Base-by-base conservation (phyloP, 441 rosid species). In the Flueggea neowawraea region DNA sequence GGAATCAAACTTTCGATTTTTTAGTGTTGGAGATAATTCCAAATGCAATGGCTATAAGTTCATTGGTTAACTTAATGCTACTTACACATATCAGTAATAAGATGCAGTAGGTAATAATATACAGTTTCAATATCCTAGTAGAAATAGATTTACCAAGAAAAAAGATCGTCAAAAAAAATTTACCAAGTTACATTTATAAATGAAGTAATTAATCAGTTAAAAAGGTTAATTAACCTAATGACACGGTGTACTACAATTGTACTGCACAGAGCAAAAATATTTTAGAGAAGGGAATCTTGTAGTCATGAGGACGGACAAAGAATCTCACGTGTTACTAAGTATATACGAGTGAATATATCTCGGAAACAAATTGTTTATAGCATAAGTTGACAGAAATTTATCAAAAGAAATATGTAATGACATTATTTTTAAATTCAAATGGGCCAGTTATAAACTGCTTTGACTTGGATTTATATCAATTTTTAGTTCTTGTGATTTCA, bases 201-300 rank as follows among this genome's bases (percentile, higher is more conserved):
- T 5, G 41, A 36, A 36, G 41, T 36, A 36, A 36, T 36, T 36
- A 5, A 36, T 36, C 41, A 47, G 50, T 47, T 4, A 11, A 47
- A 10, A 47, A 47, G 5, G 12, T 47, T 3, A 47, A 47, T 47
- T 10, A 47, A 11, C 4, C 12, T 4, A 14, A 47, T 47, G 50
- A 47, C 6, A 36, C 16, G 39, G 13, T 51, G 33, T 45, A 57
- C 66, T 56, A 16, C 52, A 22, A 11, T 48, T 17, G 64, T 63
- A 49, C 65, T 36, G 45, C 54, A 47, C 45, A 41, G 0, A 4
- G 13, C 12, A 31, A 11, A 11, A 31, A 33, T 59, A 64, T 63
- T 57, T 43, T 60, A 55, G 44, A 33, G 31, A 43, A 54, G 41
- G 77, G 80, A 67, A 79, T 77, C 82, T 64, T n/a, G 15, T 49